These are phyloP conservation scores for Helotiales sp. DNA, from an alignment of 2,329 filamentous ascomycete genomes.

Conservation along the genomic window DNA sequence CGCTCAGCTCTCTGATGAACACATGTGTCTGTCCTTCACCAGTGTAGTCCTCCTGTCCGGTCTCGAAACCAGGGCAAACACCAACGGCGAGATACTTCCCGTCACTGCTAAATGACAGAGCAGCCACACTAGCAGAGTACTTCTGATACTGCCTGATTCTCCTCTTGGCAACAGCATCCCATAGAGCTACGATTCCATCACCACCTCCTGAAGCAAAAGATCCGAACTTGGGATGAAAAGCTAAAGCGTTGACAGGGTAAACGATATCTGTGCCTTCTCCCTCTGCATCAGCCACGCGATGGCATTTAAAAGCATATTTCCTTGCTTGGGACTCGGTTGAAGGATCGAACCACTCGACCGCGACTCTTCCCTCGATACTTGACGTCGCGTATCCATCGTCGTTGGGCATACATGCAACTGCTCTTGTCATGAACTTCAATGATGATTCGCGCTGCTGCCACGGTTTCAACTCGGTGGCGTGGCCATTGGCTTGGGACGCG, in stretches of 20 bases:
- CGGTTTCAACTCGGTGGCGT: conserved; percentile 60
- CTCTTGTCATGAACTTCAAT: conserved; percentile 92
- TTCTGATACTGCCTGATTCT: conserved; percentile 70
- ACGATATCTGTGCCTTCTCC: conserved; percentile 63
- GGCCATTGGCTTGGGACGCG: conserved; percentile 47
- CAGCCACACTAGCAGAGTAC: conserved; percentile 61
- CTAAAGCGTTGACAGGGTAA: conserved; percentile 70
- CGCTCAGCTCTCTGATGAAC: conserved; percentile 78
- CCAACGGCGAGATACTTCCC: conserved; percentile 66
- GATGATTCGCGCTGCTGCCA: conserved; percentile 95
- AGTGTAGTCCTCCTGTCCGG: conserved; percentile 73
- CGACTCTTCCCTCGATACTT: conserved; percentile 92
- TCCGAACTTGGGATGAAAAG: conserved; percentile 64
- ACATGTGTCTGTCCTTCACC: conserved; percentile 74
- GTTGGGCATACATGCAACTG: conserved; percentile 94
- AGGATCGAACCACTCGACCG: conserved; percentile 97
- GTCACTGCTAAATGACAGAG: conserved; percentile 61
- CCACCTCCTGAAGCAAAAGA: conserved; percentile 73
- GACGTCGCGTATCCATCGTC: conserved; percentile 91
- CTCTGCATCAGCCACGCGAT: conserved; percentile 71
- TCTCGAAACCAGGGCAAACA: conserved; percentile 68
- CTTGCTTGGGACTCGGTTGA: conserved; percentile 81
- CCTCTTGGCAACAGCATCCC: conserved; percentile 71
- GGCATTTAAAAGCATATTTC: conserved; percentile 99
- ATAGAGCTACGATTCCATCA: conserved; percentile 69